These are phyloP conservation scores for Pythium chondricola DNA, from an alignment of 352 stramenopile genomes.

Conservation along the genomic window DNA sequence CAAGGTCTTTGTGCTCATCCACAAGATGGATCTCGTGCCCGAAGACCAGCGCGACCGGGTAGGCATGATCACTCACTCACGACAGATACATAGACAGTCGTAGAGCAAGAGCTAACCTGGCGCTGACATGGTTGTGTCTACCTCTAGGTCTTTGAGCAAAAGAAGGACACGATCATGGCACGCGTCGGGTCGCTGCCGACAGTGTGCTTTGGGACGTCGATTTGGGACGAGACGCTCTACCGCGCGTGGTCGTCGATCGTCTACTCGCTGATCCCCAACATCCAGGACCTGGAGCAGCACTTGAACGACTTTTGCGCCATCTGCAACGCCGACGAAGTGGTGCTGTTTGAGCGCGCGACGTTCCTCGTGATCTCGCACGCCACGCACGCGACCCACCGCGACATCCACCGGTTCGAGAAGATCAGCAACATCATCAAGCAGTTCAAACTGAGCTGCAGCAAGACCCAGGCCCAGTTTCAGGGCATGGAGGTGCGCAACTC, in stretches of 20 bases:
- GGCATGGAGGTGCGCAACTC: constrained; percentile 95
- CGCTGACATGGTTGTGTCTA: neutral
- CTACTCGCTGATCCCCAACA: constrained; percentile 99
- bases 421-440: constrained; percentile 99
- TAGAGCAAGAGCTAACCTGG: constrained; percentile 6
- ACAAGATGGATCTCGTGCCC: constrained; percentile 99
- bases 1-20: constrained; percentile 98
- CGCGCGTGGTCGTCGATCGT: constrained; percentile 99
- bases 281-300: constrained; percentile 94
- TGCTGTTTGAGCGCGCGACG: constrained; percentile 98
- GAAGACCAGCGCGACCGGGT: constrained; percentile 78
- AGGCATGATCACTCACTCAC: constrained; percentile 19
- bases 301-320: constrained; percentile 97
- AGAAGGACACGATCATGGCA: constrained; percentile 91
- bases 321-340: constrained; percentile 94
- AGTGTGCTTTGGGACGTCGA: constrained; percentile 96
- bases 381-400: constrained; percentile 87
- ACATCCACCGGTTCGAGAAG: constrained; percentile 99
- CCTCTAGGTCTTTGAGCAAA: constrained; percentile 95
- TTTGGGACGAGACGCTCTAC: constrained; percentile 99
- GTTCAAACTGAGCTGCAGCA: constrained; percentile 99
- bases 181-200: constrained; percentile 84
- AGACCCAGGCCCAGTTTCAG: constrained; percentile 97
- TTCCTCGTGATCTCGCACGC: constrained; percentile 99
- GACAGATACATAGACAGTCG: too few relatives aligned